Base-by-base conservation (phyloP, 2,329 filamentous ascomycete species). In the Penicillium freii region DNA sequence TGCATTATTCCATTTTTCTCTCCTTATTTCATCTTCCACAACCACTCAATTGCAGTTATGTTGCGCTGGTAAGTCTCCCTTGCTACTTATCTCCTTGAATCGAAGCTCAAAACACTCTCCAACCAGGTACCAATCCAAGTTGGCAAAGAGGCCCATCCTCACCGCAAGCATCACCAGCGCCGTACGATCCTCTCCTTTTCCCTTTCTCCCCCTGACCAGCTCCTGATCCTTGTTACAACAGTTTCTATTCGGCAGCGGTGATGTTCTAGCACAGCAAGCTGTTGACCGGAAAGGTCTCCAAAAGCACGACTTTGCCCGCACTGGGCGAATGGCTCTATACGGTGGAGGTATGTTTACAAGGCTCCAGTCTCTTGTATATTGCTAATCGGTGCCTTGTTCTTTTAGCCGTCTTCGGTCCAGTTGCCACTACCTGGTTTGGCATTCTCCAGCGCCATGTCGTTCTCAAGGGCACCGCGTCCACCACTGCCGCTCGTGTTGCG, bases 81-180 rank as follows among this genome's bases (percentile, higher is more conserved):
- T 40, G 15, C 31, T 42, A 40, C 34, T 51, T 44, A 56, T 27
- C 46, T 54, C 61, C 21, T 52, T 36, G 48, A 52, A 60, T 54
- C 23, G 54, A 51, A 57, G 46, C 59, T 58, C 64, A 60, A 40
- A 57, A 60, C 21, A 33, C 4, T 33, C 39, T n/a, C 59, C 57
- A 57, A 63, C 9, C 66, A 86, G 92, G 92, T 97, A 97, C 80
- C 91, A 95, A 78, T 82, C 85, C 71, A 89, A 86, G 75, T 82
- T 97, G 73, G 87, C 89, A 67, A 84, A 86, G 69, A 85, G 90
- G 71, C 93, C 93, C 59, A 81, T 97, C 67, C 85, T 97, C 70
- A 97, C 93, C 11, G 91, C 96, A 81, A 90, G 88, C 73, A 79
- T 96, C 68, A 96, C 92, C 56, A 97, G 93, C 39, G 89, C 91